A percentile compares a stretch with the other conserved stretches of the same genome.
Conservation (phyloP, 805 yeast genomes). For the Candida silvicultrix region DNA sequence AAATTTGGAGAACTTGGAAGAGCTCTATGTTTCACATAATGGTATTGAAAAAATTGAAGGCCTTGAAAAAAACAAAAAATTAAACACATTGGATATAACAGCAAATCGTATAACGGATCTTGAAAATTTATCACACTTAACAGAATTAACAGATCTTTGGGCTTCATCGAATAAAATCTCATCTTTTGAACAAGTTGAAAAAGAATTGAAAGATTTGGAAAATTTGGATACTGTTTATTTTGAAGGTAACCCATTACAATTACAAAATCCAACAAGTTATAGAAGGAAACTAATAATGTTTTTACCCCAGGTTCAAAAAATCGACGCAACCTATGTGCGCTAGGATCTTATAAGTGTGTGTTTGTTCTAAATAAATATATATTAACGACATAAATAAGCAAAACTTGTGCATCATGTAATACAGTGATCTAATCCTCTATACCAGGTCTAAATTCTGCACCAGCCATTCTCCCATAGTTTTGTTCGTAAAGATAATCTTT, state of each 20-base stretch:
- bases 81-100: conserved; percentile 76
- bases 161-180: conserved; percentile 72
- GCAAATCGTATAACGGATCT: conserved; percentile 60
- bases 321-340: conserved; percentile 80
- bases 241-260: conserved; percentile 88
- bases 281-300: conserved; percentile 74
- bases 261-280: conserved; percentile 68
- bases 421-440: conserved; percentile 6
- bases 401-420: no score
- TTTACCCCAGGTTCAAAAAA: conserved; percentile 65
- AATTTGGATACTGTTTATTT: conserved; percentile 83
- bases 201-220: conserved; percentile 55
- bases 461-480: conserved; percentile 51
- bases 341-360: no score
- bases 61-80: conserved; percentile 59
- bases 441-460: conserved; percentile 40
- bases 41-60: conserved; percentile 72
- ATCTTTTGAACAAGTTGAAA: conserved; percentile 61
- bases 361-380: no score
- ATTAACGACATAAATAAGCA: neutral
- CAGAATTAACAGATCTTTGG: conserved; percentile 87
- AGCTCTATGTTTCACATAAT: conserved; percentile 83
- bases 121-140: conserved; percentile 59
- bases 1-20: conserved; percentile 64
- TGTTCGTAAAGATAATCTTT: conserved; percentile 46